Evolutionary conservation across 305 asterid species (phyloP), one percentile per base, ranked within the genome.

Genomic region (Coffea humblotiana): DNA sequence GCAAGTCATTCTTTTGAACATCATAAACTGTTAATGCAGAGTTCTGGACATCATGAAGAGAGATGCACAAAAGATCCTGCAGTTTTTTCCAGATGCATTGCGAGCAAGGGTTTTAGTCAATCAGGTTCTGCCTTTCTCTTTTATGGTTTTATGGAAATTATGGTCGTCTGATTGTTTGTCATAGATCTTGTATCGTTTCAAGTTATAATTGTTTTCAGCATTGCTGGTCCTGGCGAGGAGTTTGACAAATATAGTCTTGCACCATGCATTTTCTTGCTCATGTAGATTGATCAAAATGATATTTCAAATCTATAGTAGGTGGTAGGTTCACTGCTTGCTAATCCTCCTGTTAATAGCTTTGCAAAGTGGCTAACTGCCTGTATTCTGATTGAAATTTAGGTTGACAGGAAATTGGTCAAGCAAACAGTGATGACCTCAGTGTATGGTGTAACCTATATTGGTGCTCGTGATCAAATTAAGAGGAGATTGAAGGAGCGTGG

Each of bases 11-110:
- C 3, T 54, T 9, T 45, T 9, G 27, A 40, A 40, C 23, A 8
- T 61, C 29, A 43, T 21, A 21, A 61, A 15, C 27, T 63, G 25
- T 18, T n/a, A 19, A 25, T 86, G 85, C 93, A 96, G 99, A 89
- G 99, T 96, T 89, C 89, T 88, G 85, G 92, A 88, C 78, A 92
- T 92, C 84, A 94, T 96, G 98, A 92, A 88, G 87, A 87, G 84
- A 82, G 98, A 96, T 83, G 98, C 97, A 49, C 88, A 87, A 85
- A 86, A 87, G 99, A 96, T 90, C 98, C 98, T 83, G 88, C 73
- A 77, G 86, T 71, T 84, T 89, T 89, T 77, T 84, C 91, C 97
- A 18, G 97, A 96, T 35, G 97, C 97, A 29, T 78, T 87, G 85
- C 93, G 74, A 75, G 98, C 98, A 67, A 90, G 91, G 83, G 69